Evolutionary conservation across 2,329 filamentous ascomycete genomes (phyloP).

Genomic region (Penicillium sp.): DNA sequence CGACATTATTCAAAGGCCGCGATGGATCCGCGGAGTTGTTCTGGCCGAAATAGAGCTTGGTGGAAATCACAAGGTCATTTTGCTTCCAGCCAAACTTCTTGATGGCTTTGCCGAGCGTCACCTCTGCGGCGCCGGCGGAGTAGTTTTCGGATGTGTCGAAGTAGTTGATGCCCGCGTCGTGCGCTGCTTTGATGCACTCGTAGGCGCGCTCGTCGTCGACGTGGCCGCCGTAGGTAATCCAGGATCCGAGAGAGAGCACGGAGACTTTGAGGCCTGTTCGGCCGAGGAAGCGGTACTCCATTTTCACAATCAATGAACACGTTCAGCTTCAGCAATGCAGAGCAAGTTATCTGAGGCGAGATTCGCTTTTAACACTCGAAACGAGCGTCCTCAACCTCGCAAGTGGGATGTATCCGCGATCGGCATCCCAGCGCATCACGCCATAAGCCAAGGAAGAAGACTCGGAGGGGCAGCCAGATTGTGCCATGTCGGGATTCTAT

Average conservation of each 20-base stretch:
- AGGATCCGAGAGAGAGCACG: slow-evolving; percentile 58
- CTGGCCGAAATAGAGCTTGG: slow-evolving; percentile 62
- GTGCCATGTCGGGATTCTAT: too few relatives aligned
- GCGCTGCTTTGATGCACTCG: slow-evolving; percentile 48
- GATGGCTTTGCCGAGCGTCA: slow-evolving; percentile 53
- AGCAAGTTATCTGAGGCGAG: too few relatives aligned
- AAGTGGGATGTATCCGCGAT: too few relatives aligned
- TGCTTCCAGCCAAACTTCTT: slow-evolving; percentile 55
- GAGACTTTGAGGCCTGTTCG: slow-evolving; percentile 68
- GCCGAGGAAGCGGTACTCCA: slow-evolving; percentile 67
- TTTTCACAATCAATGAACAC: slow-evolving; percentile 26
- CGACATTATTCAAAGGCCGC: slow-evolving; percentile 63
- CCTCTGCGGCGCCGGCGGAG: slow-evolving; percentile 50
- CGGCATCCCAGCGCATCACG: background rate
- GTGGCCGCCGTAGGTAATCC: slow-evolving; percentile 66
- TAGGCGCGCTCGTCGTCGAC: slow-evolving; percentile 49
- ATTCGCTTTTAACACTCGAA: too few relatives aligned
- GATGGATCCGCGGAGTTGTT: slow-evolving; percentile 49
- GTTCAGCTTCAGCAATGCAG: too few relatives aligned
- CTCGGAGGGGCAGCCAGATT: too few relatives aligned
- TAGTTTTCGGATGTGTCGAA: slow-evolving; percentile 55
- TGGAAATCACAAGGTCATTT: slow-evolving; percentile 53
- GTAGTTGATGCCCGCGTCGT: slow-evolving; percentile 55
- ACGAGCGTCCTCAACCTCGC: too few relatives aligned
- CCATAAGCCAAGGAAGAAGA: too few relatives aligned